Evolutionary conservation across 2,329 filamentous ascomycete genomes (phyloP), one percentile per base, ranked within the genome.

Genomic region (Mollisiaceae sp.): DNA sequence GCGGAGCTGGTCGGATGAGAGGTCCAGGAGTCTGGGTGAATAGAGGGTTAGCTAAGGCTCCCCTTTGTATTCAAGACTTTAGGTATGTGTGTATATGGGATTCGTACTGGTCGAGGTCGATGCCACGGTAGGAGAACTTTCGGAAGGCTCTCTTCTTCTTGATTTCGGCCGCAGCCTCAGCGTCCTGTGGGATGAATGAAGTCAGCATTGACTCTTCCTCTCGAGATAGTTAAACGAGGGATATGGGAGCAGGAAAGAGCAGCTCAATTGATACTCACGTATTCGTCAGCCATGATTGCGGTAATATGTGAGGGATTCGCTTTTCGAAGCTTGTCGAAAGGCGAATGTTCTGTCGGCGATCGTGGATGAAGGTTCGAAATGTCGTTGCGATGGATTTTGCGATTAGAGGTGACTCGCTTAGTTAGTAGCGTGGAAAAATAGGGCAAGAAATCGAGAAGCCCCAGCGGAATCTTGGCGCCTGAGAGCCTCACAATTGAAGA

Each of bases 141-240:
- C 93, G 92, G 92, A 98, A 97, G 78, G 93, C 86, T 94, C 95
- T 97, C 88, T 91, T 97, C 89, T 92, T 97, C 93, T 98, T 99
- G 85, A 99, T 86, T 92, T 97, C 95, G 82, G 93, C 94, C 85
- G 94, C 94, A 89, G 95, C 92, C 87, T 96, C 93, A 82, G 94
- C 90, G 87, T 97, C 94, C 93, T 97, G 77, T 74, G 15, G 18
- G 39, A 62, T 55, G 60, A 39, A 69, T 70, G 70, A 70, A 68
- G 72, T 81, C 74, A 83, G 79, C 65, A 59, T 57, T 65, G 45
- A 20, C 59, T 65, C 47, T 47, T 67, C 45, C 27, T 8, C 4
- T 32, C 27, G 27, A n/a, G n/a, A 9, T 22, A 9, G 22, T 24
- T 18, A 6, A 6, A 32, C 35, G 8, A 27, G 24, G 47, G 22